Base-by-base conservation (phyloP, 2,329 filamentous ascomycete genomes). In the Nemania sp. region DNA sequence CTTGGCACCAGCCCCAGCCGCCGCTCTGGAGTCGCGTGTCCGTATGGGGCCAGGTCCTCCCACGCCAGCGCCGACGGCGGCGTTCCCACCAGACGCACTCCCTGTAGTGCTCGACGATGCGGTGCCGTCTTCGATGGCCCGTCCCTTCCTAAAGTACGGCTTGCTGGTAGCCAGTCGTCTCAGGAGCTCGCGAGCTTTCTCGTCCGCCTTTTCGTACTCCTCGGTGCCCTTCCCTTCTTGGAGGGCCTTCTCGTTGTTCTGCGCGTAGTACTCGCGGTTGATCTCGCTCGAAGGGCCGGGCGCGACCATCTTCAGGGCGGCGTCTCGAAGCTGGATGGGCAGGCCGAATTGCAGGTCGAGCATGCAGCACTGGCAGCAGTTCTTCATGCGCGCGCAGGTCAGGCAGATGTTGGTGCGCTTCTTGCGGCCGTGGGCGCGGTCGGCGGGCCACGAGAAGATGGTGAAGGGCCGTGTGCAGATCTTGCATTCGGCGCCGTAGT, bases 361-460 rank as follows among this genome's bases (percentile, higher is more conserved):
- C 92, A 98, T 98, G 81, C 95, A 99, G 78, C 90, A 94, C 80
- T 99, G 95, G 73, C 95, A 99, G 80, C 95, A 98, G 80, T 99
- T 99, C 79, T 99, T 99, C 67, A 98, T 83, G 46, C 95, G 90
- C 20, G 95, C 94, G 80, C 95, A 99, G 42, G 95, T 99, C 21
- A 99, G 83, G 76, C 95, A 99, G 71, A 98, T 96, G 71, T 91
- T 96, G 56, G 94, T 98, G 67, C 91, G 89, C 78, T 96, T 97
- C 76, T 94, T 93, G 64, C 93, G 90, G 25, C 92, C 87, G 65
- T 86, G 83, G 2, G 93, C 95, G 59, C 95, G 91, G 75, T 96
- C 93, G 65, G 91, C 88, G 70, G 94, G 94, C 94, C 94, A 99
- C 70, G 89, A 87, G 76, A 99, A 99, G 55, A 98, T 85, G 25